Evolutionary conservation across 2,329 filamentous ascomycete genomes (phyloP).

Genomic region (Phyllosticta citriasiana): DNA sequence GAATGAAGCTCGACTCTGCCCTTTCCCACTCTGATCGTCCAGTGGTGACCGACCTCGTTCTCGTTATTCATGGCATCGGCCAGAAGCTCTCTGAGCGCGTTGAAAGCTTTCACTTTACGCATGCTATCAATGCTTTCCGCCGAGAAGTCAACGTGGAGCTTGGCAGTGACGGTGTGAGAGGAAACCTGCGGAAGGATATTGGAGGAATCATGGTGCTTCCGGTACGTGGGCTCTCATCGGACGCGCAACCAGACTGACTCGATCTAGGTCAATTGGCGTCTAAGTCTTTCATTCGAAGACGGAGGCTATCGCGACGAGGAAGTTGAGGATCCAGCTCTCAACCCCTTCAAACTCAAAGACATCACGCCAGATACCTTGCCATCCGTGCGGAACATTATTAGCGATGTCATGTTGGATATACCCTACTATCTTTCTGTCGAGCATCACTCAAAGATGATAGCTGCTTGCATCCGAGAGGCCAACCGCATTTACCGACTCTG

Average conservation of each 20-base stretch:
- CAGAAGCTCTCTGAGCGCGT: constrained; percentile 92
- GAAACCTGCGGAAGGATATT: constrained; percentile 63
- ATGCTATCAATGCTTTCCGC: constrained; percentile 85
- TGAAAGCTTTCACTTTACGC: constrained; percentile 94
- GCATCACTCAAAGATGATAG: constrained; percentile 90
- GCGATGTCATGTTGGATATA: constrained; percentile 96
- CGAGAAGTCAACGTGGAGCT: constrained; percentile 80
- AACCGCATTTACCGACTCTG: constrained; percentile 93
- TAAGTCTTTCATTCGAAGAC: constrained; percentile 79
- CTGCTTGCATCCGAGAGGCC: constrained; percentile 77
- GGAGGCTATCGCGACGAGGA: constrained; percentile 44
- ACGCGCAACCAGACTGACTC: not conserved
- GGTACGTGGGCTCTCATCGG: constrained; percentile 18
- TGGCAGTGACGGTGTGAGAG: constrained; percentile 61
- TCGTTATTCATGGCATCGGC: constrained; percentile 91
- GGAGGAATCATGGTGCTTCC: constrained; percentile 91
- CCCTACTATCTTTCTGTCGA: constrained; percentile 89
- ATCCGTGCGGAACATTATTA: constrained; percentile 82
- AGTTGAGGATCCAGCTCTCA: constrained; percentile 46
- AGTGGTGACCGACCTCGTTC: constrained; percentile 73
- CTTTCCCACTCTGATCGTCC: constrained; percentile 56
- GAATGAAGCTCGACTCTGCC: constrained; percentile 41
- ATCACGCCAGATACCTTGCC: constrained; percentile 88
- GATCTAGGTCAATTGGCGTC: constrained; percentile 73
- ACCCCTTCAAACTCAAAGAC: constrained; percentile 64